Conservation (phyloP, 371 early-diverging fungal genomes). For the Zancudomyces culisetae region DNA sequence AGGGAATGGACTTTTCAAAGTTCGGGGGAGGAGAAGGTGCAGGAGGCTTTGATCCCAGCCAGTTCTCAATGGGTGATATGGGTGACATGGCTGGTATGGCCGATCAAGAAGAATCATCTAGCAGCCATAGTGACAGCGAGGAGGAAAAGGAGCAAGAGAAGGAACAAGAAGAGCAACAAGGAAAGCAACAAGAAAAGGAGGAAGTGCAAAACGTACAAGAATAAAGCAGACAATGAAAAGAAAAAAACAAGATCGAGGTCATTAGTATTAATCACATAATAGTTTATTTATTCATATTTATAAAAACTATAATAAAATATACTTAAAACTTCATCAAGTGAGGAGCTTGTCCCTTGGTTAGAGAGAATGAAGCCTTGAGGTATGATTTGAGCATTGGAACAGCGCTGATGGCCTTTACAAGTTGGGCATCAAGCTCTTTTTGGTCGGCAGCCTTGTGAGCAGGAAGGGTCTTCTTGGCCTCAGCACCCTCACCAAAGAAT, state of each 20-base stretch:
- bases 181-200: neutral
- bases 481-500: constrained; percentile 54
- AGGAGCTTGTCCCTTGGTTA: constrained; percentile 87
- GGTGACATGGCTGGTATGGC: constrained; percentile 1
- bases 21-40: constrained; percentile 15
- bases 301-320: neutral
- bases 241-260: neutral
- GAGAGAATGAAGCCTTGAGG: constrained; percentile 64
- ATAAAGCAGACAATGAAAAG: neutral
- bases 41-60: constrained; percentile 35
- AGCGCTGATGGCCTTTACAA: constrained; percentile 65
- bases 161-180: neutral
- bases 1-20: constrained; percentile 14
- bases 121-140: neutral
- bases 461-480: constrained; percentile 40
- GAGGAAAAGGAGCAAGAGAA: neutral
- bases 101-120: neutral
- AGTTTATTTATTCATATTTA: neutral
- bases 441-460: constrained; percentile 61
- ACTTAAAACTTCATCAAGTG: constrained; percentile 83
- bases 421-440: constrained; percentile 66
- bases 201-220: neutral
- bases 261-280: too few relatives aligned
- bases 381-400: constrained; percentile 67
- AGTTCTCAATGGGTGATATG: constrained; percentile 3